Evolutionary conservation across 2,329 filamentous ascomycete genomes (phyloP).

Genomic region (Claviceps arundinis): DNA sequence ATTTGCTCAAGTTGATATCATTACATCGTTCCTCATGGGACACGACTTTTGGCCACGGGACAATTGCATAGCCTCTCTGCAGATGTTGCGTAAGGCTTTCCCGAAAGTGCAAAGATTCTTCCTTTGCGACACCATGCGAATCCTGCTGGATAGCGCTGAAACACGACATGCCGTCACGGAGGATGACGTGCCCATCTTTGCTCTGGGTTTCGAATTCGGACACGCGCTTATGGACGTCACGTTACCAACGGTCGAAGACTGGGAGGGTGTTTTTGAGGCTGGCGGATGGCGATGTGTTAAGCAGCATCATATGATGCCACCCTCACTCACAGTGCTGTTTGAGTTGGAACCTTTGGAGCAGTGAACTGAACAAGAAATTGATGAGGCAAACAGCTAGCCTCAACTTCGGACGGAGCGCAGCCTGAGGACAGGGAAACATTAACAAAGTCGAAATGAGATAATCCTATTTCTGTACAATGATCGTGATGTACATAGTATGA

Average conservation of each 20-base stretch:
- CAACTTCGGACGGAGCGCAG: too few relatives aligned
- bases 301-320: constrained; percentile 1
- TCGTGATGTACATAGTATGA: too few relatives aligned
- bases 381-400: too few relatives aligned
- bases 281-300: constrained; percentile 7
- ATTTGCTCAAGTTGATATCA: constrained; percentile 8
- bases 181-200: constrained; percentile 7
- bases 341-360: neutral
- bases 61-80: constrained; percentile 6
- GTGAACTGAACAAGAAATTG: neutral
- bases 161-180: neutral
- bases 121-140: constrained; percentile 3
- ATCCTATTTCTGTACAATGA: too few relatives aligned
- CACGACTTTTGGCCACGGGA: constrained; percentile 11
- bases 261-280: constrained; percentile 7
- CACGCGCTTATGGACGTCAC: constrained; percentile 9
- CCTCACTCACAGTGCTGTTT: neutral
- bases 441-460: too few relatives aligned
- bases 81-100: constrained; percentile 4
- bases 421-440: too few relatives aligned
- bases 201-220: constrained; percentile 7
- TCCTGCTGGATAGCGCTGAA: neutral
- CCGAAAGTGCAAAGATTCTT: constrained; percentile 7
- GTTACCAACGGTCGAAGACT: constrained; percentile 8
- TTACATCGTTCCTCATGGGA: constrained; percentile 10